Conservation (phyloP, 2,329 filamentous ascomycete species). For the Pseudonectria foliicola region DNA sequence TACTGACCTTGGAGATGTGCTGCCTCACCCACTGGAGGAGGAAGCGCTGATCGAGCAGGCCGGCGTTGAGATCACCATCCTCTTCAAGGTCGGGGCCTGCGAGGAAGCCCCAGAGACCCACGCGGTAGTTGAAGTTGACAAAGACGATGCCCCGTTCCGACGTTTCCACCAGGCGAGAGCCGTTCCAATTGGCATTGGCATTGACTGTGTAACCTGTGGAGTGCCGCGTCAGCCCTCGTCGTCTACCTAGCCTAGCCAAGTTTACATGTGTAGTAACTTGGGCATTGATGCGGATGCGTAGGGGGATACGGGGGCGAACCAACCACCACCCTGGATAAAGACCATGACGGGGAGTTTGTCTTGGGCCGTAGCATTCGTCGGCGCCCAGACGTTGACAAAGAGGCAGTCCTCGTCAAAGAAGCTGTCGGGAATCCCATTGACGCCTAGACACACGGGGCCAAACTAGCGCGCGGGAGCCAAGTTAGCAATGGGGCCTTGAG, state of each 20-base stretch:
- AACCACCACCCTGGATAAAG: conserved; percentile 38
- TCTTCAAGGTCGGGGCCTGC: conserved; percentile 46
- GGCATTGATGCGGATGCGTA: too few relatives aligned
- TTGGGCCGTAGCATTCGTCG: conserved; percentile 21
- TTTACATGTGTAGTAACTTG: neutral
- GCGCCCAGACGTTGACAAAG: conserved; percentile 42
- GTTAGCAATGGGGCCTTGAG: too few relatives aligned
- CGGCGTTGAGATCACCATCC: conserved; percentile 54
- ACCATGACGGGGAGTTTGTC: conserved; percentile 32
- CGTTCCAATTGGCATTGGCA: conserved; percentile 46
- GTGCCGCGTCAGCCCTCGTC: conserved; percentile 3
- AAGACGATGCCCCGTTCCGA: conserved; percentile 43
- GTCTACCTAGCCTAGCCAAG: too few relatives aligned
- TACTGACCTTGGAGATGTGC: conserved; percentile 48
- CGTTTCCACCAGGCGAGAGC: conserved; percentile 36
- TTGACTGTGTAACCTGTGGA: conserved; percentile 36
- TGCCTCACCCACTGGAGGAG: conserved; percentile 54
- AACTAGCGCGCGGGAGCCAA: too few relatives aligned
- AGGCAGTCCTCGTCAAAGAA: conserved; percentile 38
- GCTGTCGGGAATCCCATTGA: conserved; percentile 18
- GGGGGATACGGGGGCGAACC: too few relatives aligned
- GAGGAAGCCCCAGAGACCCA: conserved; percentile 57
- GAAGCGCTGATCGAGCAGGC: conserved; percentile 56
- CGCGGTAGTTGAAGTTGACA: conserved; percentile 57
- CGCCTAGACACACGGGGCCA: conserved; percentile 36